phyloP scores from a whole-genome alignment of 2,329 filamentous ascomycete genomes.

The Allantophomopsis lycopodina region DNA sequence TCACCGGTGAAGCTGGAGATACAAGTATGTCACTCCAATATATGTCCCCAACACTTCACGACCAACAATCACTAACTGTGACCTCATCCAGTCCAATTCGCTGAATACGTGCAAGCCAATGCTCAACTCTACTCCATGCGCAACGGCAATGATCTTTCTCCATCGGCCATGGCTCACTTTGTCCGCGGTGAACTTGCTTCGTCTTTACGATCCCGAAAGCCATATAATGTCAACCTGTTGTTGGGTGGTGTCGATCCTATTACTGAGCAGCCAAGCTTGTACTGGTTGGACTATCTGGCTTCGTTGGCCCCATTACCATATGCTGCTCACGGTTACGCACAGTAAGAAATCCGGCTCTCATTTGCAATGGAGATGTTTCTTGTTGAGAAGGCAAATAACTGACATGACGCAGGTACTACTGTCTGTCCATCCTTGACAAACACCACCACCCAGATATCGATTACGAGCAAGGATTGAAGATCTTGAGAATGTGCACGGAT shows the following conservation, averaged over 20 bases:
- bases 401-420: constrained; percentile 63
- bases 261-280: constrained; percentile 78
- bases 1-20: constrained; percentile 90
- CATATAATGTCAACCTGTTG: constrained; percentile 93
- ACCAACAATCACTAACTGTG: constrained; percentile 2
- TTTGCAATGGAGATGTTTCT: background rate
- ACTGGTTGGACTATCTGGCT: constrained; percentile 97
- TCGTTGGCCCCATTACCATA: constrained; percentile 81
- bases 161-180: constrained; percentile 80
- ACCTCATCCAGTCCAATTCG: constrained; percentile 69
- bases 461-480: constrained; percentile 79
- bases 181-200: constrained; percentile 87
- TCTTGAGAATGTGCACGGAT: constrained; percentile 88
- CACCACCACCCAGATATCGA: constrained; percentile 93
- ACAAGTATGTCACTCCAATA: constrained; percentile 46
- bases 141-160: constrained; percentile 84
- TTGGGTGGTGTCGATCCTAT: constrained; percentile 90
- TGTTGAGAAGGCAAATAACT: background rate
- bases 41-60: background rate
- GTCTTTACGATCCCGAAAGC: constrained; percentile 80
- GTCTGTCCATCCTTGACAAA: constrained; percentile 93
- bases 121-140: constrained; percentile 97
- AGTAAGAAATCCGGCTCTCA: constrained; percentile 40
- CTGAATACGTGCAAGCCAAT: constrained; percentile 98
- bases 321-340: constrained; percentile 94